Base-by-base conservation (phyloP, 2,329 filamentous ascomycete genomes). In the Phaeomoniella chlamydospora region DNA sequence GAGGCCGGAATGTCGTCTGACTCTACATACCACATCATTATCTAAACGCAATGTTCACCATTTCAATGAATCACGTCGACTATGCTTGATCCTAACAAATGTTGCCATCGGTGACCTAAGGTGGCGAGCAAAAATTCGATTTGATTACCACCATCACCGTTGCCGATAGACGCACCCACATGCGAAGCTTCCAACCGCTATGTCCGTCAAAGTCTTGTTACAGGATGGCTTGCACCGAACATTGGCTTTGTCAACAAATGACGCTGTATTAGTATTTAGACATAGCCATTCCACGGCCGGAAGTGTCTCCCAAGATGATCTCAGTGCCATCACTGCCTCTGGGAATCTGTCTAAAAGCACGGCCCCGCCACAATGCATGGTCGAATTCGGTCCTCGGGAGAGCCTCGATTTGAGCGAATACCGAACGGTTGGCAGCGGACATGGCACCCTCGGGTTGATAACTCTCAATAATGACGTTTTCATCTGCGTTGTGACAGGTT, bases 371-470 rank as follows among this genome's bases (percentile, higher is more conserved):
- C 75, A 57, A 70, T 94, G 86, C 65, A 86, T 93, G 68, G 86
- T 94, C 45, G 85, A 94, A 56, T 94, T 94, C 55, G 66, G 76
- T 10, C 67, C 73, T 6, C 58, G 73, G 29, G 68, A 74, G 22
- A 65, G 72, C 32, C 65, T 76, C 38, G 71, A 90, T 43, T 64
- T 93, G 40, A 70, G 66, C 47, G 80, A 85, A 43, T 94, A 88
- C 58, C 75, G 83, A 31, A 69, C 77, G 10, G 62, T 94, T 40
- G 82, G 82, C 33, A 77, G 77, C 12, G 80, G 87, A 19, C 78
- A 85, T 52, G 88, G 88, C 37, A 96, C 87, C 0, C 64, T 96
- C 32, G 88, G 88, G 2, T 64, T 96, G 42, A 88, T 94, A 47
- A 80, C 85, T 1, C 71, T 93, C 42, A 75, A 77, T 43, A 70